These are phyloP conservation scores for Lecanicillium sp. DNA, from an alignment of 2,329 filamentous ascomycete genomes.

Conservation along the genomic window DNA sequence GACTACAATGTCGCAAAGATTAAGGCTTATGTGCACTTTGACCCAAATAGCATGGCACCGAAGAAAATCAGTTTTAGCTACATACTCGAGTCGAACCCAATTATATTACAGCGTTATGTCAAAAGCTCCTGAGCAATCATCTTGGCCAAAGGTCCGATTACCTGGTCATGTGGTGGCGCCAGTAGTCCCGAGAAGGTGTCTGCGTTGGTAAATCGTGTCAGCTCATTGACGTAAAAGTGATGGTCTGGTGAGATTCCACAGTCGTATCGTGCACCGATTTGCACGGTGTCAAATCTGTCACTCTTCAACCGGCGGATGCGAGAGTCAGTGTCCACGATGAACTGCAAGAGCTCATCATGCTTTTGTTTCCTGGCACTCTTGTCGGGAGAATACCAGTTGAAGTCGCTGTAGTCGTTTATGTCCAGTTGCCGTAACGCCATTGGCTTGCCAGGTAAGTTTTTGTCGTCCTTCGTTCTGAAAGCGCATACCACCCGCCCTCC, in stretches of 20 bases:
- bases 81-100: constrained; percentile 1
- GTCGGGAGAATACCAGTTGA: constrained; percentile 1
- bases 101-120: background rate
- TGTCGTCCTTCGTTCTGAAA: constrained; percentile 2
- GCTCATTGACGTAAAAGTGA: constrained; percentile 3
- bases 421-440: constrained; percentile 2
- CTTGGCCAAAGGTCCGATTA: constrained; percentile 3
- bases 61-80: constrained; percentile 1
- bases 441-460: constrained; percentile 2
- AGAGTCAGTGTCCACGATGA: constrained; percentile 1
- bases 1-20: constrained; percentile 2
- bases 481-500: background rate
- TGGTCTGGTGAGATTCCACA: constrained; percentile 2
- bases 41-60: background rate
- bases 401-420: background rate
- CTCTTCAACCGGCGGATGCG: constrained; percentile 2
- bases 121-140: constrained; percentile 4
- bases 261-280: constrained; percentile 3
- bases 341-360: constrained; percentile 1
- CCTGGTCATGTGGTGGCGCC: constrained; percentile 3
- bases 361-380: constrained; percentile 2
- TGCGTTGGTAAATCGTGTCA: constrained; percentile 1
- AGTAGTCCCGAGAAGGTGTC: constrained; percentile 5
- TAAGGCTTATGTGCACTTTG: constrained; percentile 1
- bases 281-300: constrained; percentile 2